Percentiles rank a stretch among this genome's conserved stretches.
These are phyloP conservation scores for Diddensiella santjacobensis DNA, from an alignment of 805 yeast species.

Conservation along the genomic window DNA sequence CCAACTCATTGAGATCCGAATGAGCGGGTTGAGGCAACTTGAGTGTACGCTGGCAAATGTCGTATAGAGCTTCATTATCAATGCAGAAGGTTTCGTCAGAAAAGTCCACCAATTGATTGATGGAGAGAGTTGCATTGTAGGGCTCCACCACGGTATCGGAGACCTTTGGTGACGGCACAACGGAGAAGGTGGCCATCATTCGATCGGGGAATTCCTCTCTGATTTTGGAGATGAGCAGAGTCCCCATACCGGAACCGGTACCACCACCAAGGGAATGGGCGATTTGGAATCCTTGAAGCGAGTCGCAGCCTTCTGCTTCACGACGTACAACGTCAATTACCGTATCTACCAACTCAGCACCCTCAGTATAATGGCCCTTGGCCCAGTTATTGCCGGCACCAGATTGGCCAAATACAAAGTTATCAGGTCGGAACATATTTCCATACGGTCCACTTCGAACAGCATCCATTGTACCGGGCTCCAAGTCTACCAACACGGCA, in stretches of 20 bases:
- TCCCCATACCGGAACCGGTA: conserved; percentile 97
- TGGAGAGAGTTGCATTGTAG: conserved; percentile 85
- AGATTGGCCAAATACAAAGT: conserved; percentile 81
- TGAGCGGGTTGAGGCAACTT: conserved; percentile 77
- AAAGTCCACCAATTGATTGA: conserved; percentile 86
- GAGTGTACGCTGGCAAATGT: conserved; percentile 82
- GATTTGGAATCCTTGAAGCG: conserved; percentile 92
- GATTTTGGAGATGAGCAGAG: conserved; percentile 75
- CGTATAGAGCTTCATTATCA: conserved; percentile 89
- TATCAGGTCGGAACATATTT: conserved; percentile 86
- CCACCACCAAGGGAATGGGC: conserved; percentile 85
- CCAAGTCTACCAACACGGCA: conserved; percentile 87
- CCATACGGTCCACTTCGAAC: conserved; percentile 80
- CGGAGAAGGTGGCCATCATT: conserved; percentile 94
- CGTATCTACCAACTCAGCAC: conserved; percentile 88
- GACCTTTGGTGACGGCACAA: conserved; percentile 85
- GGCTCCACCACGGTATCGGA: conserved; percentile 95
- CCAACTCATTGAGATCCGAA: conserved; percentile 73
- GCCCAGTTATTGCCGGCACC: conserved; percentile 98
- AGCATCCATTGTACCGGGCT: conserved; percentile 89
- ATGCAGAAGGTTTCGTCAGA: conserved; percentile 93
- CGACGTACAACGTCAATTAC: conserved; percentile 88
- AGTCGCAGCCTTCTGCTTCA: conserved; percentile 90
- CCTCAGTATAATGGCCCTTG: conserved; percentile 94
- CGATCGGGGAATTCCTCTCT: conserved; percentile 93